Base-by-base conservation (phyloP, 345 rosid species). In the Lumnitzera racemosa region DNA sequence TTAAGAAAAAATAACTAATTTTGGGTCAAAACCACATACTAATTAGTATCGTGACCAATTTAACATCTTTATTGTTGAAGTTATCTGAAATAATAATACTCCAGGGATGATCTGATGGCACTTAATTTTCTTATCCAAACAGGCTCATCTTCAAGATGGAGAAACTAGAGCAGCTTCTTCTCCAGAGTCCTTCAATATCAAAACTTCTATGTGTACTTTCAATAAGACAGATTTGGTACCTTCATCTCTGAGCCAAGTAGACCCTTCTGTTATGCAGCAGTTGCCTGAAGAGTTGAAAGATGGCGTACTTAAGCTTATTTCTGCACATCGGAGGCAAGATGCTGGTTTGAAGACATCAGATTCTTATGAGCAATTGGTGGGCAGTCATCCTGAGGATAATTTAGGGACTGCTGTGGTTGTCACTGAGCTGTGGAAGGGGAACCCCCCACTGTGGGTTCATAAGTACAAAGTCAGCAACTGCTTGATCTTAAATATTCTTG, bases 371-470 rank as follows among this genome's bases (percentile, higher is more conserved):
- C 49, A 62, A 49, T 17, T 57, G 63, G 70, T 51, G 64, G 48
- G n/a, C 11, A 63, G 61, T 58, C 46, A 61, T 29, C n/a, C 76
- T 41, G 83, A 73, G 70, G 72, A 78, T 64, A 73, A 68, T 59
- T 54, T 57, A 15, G 61, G 63, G 13, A 64, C 75, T 36, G 46
- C 55, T 51, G 57, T 49, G 58, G 20, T 55, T 23, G 66, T 46
- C 51, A 66, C 58, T 51, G 61, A 75, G 78, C 81, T 83, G 60
- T 87, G 90, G 91, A 66, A 56, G 61, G 98, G 94, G 61, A 72
- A 72, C 76, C 98, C 98, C 59, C 98, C 96, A 46, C 51, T 6
- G 10, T 92, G 96, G 98, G 78, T 79, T 65, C 79, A 81, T 49
- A 76, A 73, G 56, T 92, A 87, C 70, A 80, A 66, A 82, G 62